Percentiles rank a stretch among this genome's conserved stretches.
phyloP scores from a whole-genome alignment of 805 yeast genomes.

The Sugiyamaella americana region DNA sequence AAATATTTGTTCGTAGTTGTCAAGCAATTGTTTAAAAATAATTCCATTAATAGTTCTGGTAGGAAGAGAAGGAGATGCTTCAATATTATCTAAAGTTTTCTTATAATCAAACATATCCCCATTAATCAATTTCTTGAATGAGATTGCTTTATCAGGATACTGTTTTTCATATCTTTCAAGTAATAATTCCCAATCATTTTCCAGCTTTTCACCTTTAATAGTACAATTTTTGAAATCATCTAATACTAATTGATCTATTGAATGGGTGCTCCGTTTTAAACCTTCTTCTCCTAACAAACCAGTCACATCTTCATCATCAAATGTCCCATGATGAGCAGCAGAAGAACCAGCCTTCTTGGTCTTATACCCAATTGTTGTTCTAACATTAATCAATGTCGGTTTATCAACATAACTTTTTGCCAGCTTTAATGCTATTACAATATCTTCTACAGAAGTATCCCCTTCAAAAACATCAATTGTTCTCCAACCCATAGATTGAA shows the following conservation, averaged over 20 bases:
- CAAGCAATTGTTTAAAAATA: slow-evolving; percentile 30
- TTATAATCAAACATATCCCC: background rate
- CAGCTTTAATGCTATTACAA: slow-evolving; percentile 33
- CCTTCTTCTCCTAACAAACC: background rate
- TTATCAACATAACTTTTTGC: slow-evolving; percentile 29
- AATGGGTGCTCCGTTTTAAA: background rate
- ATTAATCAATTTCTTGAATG: background rate
- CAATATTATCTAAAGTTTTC: background rate
- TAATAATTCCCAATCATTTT: background rate
- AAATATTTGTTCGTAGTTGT: slow-evolving; percentile 26
- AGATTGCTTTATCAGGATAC: background rate
- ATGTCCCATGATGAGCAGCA: slow-evolving; percentile 36
- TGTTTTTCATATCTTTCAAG: background rate
- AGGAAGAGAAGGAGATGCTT: slow-evolving; percentile 1
- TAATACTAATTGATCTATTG: background rate
- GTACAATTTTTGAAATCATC: background rate
- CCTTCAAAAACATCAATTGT: slow-evolving; percentile 35
- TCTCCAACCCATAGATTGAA: slow-evolving; percentile 35
- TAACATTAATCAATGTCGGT: slow-evolving; percentile 36
- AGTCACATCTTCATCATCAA: slow-evolving; percentile 29
- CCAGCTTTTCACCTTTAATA: background rate
- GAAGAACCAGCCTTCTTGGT: slow-evolving; percentile 30
- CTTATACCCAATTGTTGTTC: slow-evolving; percentile 34
- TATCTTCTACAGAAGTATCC: slow-evolving; percentile 28
- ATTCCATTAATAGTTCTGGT: slow-evolving; percentile 11